Conservation (phyloP, 2,329 filamentous ascomycete genomes). For the Diplodia sapinea region DNA sequence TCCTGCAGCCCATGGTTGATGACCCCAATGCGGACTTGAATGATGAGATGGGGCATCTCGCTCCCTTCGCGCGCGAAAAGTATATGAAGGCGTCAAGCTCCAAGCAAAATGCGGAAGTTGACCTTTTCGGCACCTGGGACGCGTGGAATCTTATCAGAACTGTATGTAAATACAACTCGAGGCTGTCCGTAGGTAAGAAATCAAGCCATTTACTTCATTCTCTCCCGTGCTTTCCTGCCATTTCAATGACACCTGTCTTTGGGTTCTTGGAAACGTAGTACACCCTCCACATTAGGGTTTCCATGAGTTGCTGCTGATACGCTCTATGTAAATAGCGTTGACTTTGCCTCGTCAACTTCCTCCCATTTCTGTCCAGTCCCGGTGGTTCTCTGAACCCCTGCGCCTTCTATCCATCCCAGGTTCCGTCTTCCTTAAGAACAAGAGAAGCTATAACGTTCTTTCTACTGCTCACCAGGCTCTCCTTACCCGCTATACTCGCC, state of each 20-base stretch:
- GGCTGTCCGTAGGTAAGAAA: conserved; percentile 81
- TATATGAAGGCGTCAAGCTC: conserved; percentile 34
- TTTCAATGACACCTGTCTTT: background rate
- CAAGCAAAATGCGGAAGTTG: conserved; percentile 41
- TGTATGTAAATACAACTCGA: conserved; percentile 81
- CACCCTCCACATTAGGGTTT: background rate
- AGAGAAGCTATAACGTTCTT: conserved; percentile 64
- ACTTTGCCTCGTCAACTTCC: conserved; percentile 66
- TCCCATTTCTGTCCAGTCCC: conserved; percentile 59
- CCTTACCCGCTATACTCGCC: conserved; percentile 62
- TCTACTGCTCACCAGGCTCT: conserved; percentile 64
- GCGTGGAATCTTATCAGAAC: conserved; percentile 88
- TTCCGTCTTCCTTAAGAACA: conserved; percentile 63
- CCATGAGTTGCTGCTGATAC: conserved; percentile 2
- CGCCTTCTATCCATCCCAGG: conserved; percentile 61
- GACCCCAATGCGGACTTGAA: conserved; percentile 66
- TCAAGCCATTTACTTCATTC: conserved; percentile 21
- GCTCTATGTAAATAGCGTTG: conserved; percentile 53
- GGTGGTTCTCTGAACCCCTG: conserved; percentile 69
- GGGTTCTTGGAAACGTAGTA: background rate
- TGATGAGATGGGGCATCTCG: conserved; percentile 59
- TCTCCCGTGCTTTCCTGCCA: conserved; percentile 9
- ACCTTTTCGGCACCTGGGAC: conserved; percentile 86
- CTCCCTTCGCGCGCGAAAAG: conserved; percentile 52
- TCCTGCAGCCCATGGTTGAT: conserved; percentile 84